These are phyloP conservation scores for Alternaria conjuncta DNA, from an alignment of 2,329 filamentous ascomycete species.

Conservation along the genomic window DNA sequence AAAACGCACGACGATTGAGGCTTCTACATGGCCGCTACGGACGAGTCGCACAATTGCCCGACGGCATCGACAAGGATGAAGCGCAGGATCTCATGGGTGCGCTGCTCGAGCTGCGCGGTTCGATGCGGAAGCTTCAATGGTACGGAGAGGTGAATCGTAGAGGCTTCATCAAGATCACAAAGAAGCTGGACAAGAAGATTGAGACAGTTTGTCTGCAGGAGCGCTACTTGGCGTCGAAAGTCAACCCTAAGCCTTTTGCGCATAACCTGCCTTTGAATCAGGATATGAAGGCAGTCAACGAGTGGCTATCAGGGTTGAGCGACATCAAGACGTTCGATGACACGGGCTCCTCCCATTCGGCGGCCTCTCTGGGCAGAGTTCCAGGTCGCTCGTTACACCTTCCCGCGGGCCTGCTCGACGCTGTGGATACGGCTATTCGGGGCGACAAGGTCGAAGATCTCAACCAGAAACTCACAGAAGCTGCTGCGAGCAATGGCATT, in stretches of 20 bases:
- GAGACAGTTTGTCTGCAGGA: constrained; percentile 77
- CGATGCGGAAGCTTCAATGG: constrained; percentile 92
- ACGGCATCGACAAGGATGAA: constrained; percentile 84
- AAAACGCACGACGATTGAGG: constrained; percentile 82
- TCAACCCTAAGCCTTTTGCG: constrained; percentile 86
- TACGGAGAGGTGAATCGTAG: constrained; percentile 96
- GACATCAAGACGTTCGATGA: constrained; percentile 81
- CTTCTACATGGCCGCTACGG: constrained; percentile 90
- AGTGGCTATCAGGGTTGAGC: constrained; percentile 84
- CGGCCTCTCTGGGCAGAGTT: constrained; percentile 75
- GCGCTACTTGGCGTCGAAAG: constrained; percentile 86
- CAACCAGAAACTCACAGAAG: constrained; percentile 62
- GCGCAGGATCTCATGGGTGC: constrained; percentile 89
- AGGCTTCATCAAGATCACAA: constrained; percentile 97
- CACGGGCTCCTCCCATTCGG: constrained; percentile 71
- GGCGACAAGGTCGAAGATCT: constrained; percentile 68
- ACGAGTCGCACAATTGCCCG: constrained; percentile 69
- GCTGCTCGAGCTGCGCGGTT: constrained; percentile 83
- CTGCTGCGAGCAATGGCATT: constrained; percentile 59
- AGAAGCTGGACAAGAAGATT: constrained; percentile 97
- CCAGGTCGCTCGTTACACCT: constrained; percentile 78
- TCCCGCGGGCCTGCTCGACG: constrained; percentile 71
- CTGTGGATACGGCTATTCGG: constrained; percentile 74
- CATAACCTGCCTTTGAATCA: constrained; percentile 68
- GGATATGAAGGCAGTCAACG: constrained; percentile 76